A percentile compares a stretch with the other conserved stretches of the same genome.
These are phyloP conservation scores for Rusavskia elegans DNA, from an alignment of 495 filamentous ascomycete genomes.

Conservation along the genomic window DNA sequence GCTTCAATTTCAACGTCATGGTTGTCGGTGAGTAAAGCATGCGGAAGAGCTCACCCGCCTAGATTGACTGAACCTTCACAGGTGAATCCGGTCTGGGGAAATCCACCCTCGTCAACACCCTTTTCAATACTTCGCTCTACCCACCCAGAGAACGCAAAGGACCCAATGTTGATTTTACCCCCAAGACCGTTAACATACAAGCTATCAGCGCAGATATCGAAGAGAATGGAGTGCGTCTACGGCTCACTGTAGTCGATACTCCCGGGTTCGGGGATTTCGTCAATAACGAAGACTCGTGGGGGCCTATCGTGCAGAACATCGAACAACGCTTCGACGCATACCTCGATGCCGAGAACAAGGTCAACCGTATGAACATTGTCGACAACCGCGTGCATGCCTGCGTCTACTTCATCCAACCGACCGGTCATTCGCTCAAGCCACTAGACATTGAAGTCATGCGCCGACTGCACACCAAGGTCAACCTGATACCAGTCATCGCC, in stretches of 20 bases:
- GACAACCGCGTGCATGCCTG: conserved; percentile 98
- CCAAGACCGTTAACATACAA: conserved; percentile 97
- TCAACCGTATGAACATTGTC: conserved; percentile 98
- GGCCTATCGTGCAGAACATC: conserved; percentile 97
- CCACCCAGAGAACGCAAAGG: conserved; percentile 95
- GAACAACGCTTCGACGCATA: conserved; percentile 97
- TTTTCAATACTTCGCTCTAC: conserved; percentile 99
- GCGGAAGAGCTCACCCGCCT: conserved; percentile 6
- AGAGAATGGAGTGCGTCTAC: conserved; percentile 95
- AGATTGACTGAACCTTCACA: conserved; percentile 19
- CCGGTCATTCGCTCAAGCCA: conserved; percentile 97
- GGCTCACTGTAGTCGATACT: conserved; percentile 92
- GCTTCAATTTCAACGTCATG: conserved; percentile 99
- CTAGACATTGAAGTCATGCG: conserved; percentile 99
- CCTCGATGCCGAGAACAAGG: conserved; percentile 98
- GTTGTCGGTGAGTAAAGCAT: conserved; percentile 70
- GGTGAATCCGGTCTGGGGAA: conserved; percentile 99
- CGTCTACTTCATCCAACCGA: conserved; percentile 99
- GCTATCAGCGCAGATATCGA: conserved; percentile 98
- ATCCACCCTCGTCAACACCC: conserved; percentile 96
- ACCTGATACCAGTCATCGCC: conserved; percentile 96
- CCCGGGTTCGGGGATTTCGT: conserved; percentile 98
- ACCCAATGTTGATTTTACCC: conserved; percentile 91
- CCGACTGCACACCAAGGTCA: conserved; percentile 98
- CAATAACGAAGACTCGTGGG: conserved; percentile 98